Percentiles rank a stretch among this genome's conserved stretches.
Evolutionary conservation across 441 rosid species (phyloP).

Genomic region (Sinapis alba): DNA sequence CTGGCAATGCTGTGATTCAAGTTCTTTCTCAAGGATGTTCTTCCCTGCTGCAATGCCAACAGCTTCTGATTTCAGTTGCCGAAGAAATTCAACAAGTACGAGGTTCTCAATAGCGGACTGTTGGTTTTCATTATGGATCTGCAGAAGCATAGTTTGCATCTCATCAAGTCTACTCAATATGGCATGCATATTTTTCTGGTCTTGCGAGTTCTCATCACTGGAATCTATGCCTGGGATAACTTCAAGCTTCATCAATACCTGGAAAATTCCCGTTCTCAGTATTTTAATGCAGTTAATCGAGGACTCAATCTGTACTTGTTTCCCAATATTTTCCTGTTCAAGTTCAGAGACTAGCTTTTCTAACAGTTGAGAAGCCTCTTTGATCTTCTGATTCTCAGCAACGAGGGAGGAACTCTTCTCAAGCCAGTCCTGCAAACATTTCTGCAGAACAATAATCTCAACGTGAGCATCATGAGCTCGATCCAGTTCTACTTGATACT

Average conservation of each 20-base stretch:
- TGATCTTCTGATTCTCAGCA: slow-evolving; percentile 57
- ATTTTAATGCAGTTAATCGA: slow-evolving; percentile 52
- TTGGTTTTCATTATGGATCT: slow-evolving; percentile 65
- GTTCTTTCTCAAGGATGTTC: slow-evolving; percentile 51
- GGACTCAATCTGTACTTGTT: slow-evolving; percentile 57
- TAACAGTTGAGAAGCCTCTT: slow-evolving; percentile 60
- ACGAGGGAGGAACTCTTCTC: slow-evolving; percentile 61
- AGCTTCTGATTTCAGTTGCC: slow-evolving; percentile 66
- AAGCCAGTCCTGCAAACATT: slow-evolving; percentile 66
- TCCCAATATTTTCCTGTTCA: slow-evolving; percentile 59
- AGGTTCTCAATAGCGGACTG: slow-evolving; percentile 56
- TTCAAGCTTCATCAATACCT: slow-evolving; percentile 57
- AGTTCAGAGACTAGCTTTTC: slow-evolving; percentile 63
- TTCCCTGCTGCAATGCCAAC: slow-evolving; percentile 55
- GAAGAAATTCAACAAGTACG: slow-evolving; percentile 64
- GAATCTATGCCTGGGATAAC: slow-evolving; percentile 42
- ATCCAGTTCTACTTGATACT: slow-evolving; percentile 67
- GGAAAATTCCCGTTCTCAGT: slow-evolving; percentile 59
- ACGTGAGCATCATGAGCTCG: slow-evolving; percentile 59
- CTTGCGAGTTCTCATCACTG: slow-evolving; percentile 49
- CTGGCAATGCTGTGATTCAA: slow-evolving; percentile 51
- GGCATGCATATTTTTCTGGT: slow-evolving; percentile 46
- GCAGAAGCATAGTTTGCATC: slow-evolving; percentile 54
- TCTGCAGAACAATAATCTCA: slow-evolving; percentile 73
- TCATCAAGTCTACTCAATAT: slow-evolving; percentile 56